phyloP scores from a whole-genome alignment of 2,329 filamentous ascomycete species.

The Taxawa tesnikishii region DNA sequence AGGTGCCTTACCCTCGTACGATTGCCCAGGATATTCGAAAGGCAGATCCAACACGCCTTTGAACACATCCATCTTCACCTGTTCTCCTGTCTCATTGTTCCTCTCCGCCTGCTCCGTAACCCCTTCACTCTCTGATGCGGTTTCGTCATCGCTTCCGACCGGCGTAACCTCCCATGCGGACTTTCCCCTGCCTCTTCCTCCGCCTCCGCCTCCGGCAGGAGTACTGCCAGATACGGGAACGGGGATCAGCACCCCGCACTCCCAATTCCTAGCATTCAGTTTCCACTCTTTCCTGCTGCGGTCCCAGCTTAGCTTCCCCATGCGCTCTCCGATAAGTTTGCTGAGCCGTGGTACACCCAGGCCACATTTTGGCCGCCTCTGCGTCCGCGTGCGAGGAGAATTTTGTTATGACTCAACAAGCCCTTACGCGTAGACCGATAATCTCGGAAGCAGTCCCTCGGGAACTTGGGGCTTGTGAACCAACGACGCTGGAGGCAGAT shows the following conservation, averaged over 20 bases:
- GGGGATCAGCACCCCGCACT: slow-evolving; percentile 76
- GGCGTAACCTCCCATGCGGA: slow-evolving; percentile 4
- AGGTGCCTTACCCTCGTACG: slow-evolving; percentile 32
- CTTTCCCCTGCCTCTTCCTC: slow-evolving; percentile 6
- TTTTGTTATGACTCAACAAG: slow-evolving; percentile 79
- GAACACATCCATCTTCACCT: slow-evolving; percentile 32
- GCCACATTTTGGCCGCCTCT: slow-evolving; percentile 29
- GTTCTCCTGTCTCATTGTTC: slow-evolving; percentile 5
- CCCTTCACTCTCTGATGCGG: slow-evolving; percentile 6
- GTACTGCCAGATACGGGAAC: no score
- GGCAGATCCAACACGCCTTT: slow-evolving; percentile 47
- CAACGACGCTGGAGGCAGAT: slow-evolving; percentile 66
- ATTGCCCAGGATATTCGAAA: slow-evolving; percentile 46
- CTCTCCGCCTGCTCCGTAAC: slow-evolving; percentile 1
- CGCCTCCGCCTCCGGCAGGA: slow-evolving; percentile 8
- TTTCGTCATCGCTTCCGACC: slow-evolving; percentile 5
- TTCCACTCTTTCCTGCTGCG: slow-evolving; percentile 50
- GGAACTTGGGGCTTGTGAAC: slow-evolving; percentile 61
- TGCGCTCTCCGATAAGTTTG: slow-evolving; percentile 85
- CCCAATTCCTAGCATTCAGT: slow-evolving; percentile 84
- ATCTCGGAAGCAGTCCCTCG: slow-evolving; percentile 58
- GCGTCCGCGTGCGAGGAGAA: slow-evolving; percentile 34
- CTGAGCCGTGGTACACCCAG: slow-evolving; percentile 82
- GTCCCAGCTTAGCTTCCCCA: slow-evolving; percentile 77
- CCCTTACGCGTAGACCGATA: slow-evolving; percentile 59